These are phyloP conservation scores for Entomortierella lignicola DNA, from an alignment of 192 early-diverging fungal species.

Conservation along the genomic window DNA sequence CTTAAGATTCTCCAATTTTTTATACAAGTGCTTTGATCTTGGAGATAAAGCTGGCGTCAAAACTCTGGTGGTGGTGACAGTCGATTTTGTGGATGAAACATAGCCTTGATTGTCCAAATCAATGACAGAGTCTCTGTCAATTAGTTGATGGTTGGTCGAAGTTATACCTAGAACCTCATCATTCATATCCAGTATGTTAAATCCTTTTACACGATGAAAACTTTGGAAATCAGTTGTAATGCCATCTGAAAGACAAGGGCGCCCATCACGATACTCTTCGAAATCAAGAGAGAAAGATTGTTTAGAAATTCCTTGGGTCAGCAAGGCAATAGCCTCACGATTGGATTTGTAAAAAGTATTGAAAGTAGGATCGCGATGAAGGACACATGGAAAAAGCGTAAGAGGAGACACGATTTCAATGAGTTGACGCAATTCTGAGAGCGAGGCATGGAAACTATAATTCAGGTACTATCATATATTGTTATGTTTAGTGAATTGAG, in stretches of 20 bases:
- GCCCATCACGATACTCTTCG: slow-evolving; percentile 4
- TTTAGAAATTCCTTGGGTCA: slow-evolving; percentile 16
- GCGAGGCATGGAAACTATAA: slow-evolving; percentile 31
- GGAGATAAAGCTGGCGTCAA: slow-evolving; percentile 20
- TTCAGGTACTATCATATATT: slow-evolving; percentile 31
- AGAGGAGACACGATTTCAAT: slow-evolving; percentile 20
- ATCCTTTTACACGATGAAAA: slow-evolving; percentile 34
- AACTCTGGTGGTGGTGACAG: background rate
- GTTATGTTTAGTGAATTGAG: background rate
- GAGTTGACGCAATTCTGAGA: slow-evolving; percentile 34
- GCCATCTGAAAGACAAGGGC: slow-evolving; percentile 6
- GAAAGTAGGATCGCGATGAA: slow-evolving; percentile 21
- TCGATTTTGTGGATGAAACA: background rate
- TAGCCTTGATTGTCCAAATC: background rate
- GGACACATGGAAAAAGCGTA: slow-evolving; percentile 38
- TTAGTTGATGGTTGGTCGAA: background rate
- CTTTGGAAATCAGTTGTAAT: slow-evolving; percentile 43
- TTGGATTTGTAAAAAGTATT: slow-evolving; percentile 21
- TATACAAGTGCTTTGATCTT: slow-evolving; percentile 25
- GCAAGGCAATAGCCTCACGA: slow-evolving; percentile 14
- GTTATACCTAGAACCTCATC: background rate
- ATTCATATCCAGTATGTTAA: slow-evolving; percentile 31
- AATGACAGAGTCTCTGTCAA: background rate
- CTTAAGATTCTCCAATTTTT: slow-evolving; percentile 23
- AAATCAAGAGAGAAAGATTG: background rate